Evolutionary conservation across 2,329 filamentous ascomycete species (phyloP), one percentile per base, ranked within the genome.

Genomic region (Trichothecium sympodiale): DNA sequence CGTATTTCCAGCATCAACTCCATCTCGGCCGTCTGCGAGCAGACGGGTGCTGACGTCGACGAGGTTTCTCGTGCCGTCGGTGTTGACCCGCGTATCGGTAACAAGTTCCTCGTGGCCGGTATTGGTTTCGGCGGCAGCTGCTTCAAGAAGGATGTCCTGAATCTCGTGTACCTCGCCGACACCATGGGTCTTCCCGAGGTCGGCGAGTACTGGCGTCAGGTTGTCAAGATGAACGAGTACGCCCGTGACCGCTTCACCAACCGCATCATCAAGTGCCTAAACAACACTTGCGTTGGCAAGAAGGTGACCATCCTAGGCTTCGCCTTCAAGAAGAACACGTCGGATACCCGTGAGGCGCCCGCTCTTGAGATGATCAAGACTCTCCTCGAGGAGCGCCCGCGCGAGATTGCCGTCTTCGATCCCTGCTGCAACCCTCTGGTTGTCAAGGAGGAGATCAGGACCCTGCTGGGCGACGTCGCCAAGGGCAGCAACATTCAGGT

Each of bases 1-100:
- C 71, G 83, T 34, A 83, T 89, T 49, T 82, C 76, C 51, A 84
- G 77, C 56, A 85, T 89, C 61, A 89, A 88, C 58, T 78, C 80
- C 10, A 72, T 89, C 40, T 82, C 78, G n/a, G 80, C 82, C 4
- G 75, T 89, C 20, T 89, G 83, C 53, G 83, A 88, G 57, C 71
- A 71, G 42, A 81, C 78, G 0, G 82, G 81, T 13, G 83, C 83
- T 10, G 76, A 86, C 47, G 71, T 88, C n/a, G 69, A 79, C 41
- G 80, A 87, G 55, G 71, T 89, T 3, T 70, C 80, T 12, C 62
- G 64, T 26, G 74, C 77, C 5, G 68, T 83, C 20, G 83, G 83
- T 34, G 63, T 77, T 27, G 83, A 89, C 48, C 67, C 68, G 7
- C 71, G 83, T 34, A 83, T 89, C 39, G 83, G 83, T 6, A 64